Evolutionary conservation across 345 rosid species (phyloP).

Genomic region (Cardamine chenopodiifolia): DNA sequence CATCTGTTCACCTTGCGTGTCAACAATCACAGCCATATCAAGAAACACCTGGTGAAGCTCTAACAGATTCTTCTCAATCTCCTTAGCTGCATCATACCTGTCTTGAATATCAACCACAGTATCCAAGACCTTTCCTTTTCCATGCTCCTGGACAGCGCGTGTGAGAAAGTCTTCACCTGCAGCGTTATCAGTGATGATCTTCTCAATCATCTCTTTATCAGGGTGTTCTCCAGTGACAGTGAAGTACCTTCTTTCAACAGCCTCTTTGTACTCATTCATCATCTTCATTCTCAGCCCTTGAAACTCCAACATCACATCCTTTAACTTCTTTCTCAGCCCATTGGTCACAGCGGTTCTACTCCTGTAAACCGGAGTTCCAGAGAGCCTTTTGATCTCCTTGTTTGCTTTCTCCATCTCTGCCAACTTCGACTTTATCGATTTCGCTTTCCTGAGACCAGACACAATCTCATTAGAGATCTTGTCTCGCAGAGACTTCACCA

Average conservation of each 20-base stretch:
- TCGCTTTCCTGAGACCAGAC: slow-evolving; percentile 65
- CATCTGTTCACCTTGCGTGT: slow-evolving; percentile 89
- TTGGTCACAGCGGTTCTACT: slow-evolving; percentile 81
- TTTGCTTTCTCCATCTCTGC: slow-evolving; percentile 91
- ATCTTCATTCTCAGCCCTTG: slow-evolving; percentile 85
- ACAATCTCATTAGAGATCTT: slow-evolving; percentile 75
- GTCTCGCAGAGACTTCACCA: slow-evolving; percentile 61
- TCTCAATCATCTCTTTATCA: slow-evolving; percentile 80
- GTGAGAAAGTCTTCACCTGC: slow-evolving; percentile 79
- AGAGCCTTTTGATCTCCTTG: slow-evolving; percentile 73
- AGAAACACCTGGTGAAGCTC: slow-evolving; percentile 94
- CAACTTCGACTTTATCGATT: slow-evolving; percentile 60
- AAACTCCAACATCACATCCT: slow-evolving; percentile 94
- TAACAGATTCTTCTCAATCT: slow-evolving; percentile 87
- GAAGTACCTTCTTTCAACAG: slow-evolving; percentile 84
- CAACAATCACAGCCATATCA: slow-evolving; percentile 98
- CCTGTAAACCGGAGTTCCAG: slow-evolving; percentile 78
- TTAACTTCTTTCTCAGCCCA: slow-evolving; percentile 77
- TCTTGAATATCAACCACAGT: slow-evolving; percentile 93
- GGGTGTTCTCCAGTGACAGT: slow-evolving; percentile 92
- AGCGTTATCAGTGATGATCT: slow-evolving; percentile 65
- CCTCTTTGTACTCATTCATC: slow-evolving; percentile 92
- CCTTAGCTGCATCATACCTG: slow-evolving; percentile 82
- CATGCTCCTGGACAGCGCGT: slow-evolving; percentile 83
- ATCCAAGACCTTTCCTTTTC: slow-evolving; percentile 88